Conservation (phyloP, 2,329 filamentous ascomycete genomes). For the Xylaria sp. region DNA sequence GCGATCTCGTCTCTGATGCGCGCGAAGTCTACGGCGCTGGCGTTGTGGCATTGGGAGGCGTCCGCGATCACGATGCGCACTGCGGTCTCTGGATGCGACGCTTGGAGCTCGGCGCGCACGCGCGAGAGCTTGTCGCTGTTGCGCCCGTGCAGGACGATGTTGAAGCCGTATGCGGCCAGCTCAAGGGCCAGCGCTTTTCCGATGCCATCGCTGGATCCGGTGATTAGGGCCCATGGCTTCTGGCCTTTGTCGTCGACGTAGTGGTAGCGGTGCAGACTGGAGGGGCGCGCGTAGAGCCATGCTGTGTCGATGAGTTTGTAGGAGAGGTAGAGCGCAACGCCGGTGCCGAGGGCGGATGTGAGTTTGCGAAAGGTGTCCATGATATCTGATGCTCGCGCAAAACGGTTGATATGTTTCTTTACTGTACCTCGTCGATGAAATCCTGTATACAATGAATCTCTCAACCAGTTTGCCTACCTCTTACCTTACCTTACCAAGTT, state of each 20-base stretch:
- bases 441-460: too few species aligned
- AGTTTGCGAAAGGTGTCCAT: constrained; percentile 15
- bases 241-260: constrained; percentile 16
- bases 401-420: too few species aligned
- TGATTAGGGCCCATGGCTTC: constrained; percentile 41
- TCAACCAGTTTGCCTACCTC: too few species aligned
- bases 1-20: constrained; percentile 20
- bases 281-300: constrained; percentile 20
- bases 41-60: constrained; percentile 29
- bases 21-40: constrained; percentile 14
- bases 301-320: constrained; percentile 13
- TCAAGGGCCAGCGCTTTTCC: constrained; percentile 44
- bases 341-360: constrained; percentile 16
- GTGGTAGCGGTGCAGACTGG: constrained; percentile 20
- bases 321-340: constrained; percentile 16
- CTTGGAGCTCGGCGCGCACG: constrained; percentile 34
- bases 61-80: constrained; percentile 40
- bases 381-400: neutral
- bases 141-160: constrained; percentile 50
- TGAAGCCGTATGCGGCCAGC: constrained; percentile 47
- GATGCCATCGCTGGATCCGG: constrained; percentile 48
- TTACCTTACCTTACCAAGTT: neutral
- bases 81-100: constrained; percentile 33
- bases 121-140: constrained; percentile 39
- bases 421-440: too few species aligned